These are phyloP conservation scores for Lactarius akahatsu DNA, from an alignment of 768 basidiomycete species.

Conservation along the genomic window DNA sequence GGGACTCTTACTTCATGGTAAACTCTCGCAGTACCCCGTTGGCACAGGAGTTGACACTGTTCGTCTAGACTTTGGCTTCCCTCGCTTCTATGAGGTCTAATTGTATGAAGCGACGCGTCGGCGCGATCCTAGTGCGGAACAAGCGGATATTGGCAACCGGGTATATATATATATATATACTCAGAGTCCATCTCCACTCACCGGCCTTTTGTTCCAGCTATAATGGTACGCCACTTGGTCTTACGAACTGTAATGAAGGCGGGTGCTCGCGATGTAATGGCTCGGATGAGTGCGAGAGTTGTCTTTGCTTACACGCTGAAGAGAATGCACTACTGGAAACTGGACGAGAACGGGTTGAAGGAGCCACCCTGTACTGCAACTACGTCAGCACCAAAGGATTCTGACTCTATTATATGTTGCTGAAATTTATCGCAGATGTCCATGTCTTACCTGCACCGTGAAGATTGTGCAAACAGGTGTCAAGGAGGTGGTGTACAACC, in stretches of 20 bases:
- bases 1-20: conserved; percentile 99
- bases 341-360: conserved; percentile 84
- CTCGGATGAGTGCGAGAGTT: conserved; percentile 59
- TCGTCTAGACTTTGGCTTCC: conserved; percentile 74
- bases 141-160: conserved; percentile 78
- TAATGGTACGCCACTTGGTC: conserved; percentile 92
- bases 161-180: conserved; percentile 43
- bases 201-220: conserved; percentile 52
- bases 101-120: conserved; percentile 97
- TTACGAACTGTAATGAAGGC: conserved; percentile 88
- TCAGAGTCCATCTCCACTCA: conserved; percentile 7
- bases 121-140: conserved; percentile 87
- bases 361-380: conserved; percentile 96
- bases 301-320: conserved; percentile 95
- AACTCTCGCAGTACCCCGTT: conserved; percentile 27
- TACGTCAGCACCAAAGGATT: conserved; percentile 60
- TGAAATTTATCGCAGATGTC: conserved; percentile 61
- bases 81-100: conserved; percentile 89
- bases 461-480: conserved; percentile 97
- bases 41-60: conserved; percentile 13
- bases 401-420: conserved; percentile 16
- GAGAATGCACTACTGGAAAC: conserved; percentile 97
- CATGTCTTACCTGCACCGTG: conserved; percentile 93
- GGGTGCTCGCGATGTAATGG: conserved; percentile 84
- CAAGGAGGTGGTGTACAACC: conserved; percentile 88